These are phyloP conservation scores for Immersiella caudata DNA, from an alignment of 495 filamentous ascomycete species.

Conservation along the genomic window DNA sequence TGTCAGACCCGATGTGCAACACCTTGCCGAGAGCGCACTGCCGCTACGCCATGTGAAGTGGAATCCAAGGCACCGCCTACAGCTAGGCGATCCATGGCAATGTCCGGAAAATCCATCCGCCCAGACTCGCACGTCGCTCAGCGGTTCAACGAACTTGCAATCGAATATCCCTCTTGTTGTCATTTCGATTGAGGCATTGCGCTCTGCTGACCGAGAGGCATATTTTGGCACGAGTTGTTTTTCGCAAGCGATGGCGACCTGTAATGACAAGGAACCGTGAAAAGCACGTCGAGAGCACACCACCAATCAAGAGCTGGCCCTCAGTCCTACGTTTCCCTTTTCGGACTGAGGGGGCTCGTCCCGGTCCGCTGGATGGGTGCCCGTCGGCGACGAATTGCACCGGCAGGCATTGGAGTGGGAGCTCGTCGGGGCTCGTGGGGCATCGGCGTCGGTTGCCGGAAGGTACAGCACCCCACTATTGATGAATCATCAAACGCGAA, in stretches of 20 bases:
- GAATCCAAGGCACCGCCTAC: constrained; percentile 14
- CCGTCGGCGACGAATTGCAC: constrained; percentile 1
- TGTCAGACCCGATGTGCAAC: constrained; percentile 23
- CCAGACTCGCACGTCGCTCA: constrained; percentile 10
- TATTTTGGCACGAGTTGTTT: neutral
- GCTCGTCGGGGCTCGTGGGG: neutral
- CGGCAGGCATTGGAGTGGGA: constrained; percentile 12
- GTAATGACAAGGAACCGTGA: neutral
- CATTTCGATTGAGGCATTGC: neutral
- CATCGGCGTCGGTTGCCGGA: constrained; percentile 16
- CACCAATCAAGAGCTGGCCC: neutral
- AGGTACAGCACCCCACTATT: neutral
- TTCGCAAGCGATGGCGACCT: neutral
- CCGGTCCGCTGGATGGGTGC: constrained; percentile 16
- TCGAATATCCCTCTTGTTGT: neutral
- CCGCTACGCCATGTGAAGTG: constrained; percentile 14
- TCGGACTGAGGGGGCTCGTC: constrained; percentile 14
- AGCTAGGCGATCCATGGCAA: constrained; percentile 14
- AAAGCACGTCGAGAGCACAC: neutral
- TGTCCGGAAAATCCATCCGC: constrained; percentile 19
- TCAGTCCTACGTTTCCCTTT: neutral
- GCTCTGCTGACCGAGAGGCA: neutral
- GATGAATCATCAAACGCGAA: neutral
- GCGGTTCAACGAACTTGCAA: neutral
- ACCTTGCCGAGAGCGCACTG: constrained; percentile 2